Evolutionary conservation across 225 moss, liverwort and hornwort genomes (phyloP), one percentile per base, ranked within the genome.

Genomic region (Pseudisothecium myosuroides): DNA sequence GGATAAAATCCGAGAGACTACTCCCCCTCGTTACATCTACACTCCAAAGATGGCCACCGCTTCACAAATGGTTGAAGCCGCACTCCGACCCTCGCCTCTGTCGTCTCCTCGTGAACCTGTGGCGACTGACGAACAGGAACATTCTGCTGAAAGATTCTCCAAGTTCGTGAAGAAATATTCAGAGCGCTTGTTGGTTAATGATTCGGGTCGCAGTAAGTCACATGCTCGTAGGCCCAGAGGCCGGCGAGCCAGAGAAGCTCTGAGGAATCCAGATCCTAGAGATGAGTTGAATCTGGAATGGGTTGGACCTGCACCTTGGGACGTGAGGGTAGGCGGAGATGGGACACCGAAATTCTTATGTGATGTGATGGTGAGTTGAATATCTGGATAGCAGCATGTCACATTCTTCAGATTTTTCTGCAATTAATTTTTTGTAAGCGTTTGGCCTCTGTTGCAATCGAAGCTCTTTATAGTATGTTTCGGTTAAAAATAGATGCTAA

Each of bases 221-320:
- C 95, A 93, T 80, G 91, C 91, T 84, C 90, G 94, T 90, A 96
- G 95, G 87, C 91, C 96, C 22, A 95, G 96, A 91, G 93, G 93
- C 68, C 92, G 94, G 71, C 93, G 93, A 88, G 95, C 96, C 37
- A 93, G 93, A 89, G 94, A 96, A 76, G 89, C 90, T 76, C 87
- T 93, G 87, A 98, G 91, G 92, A 92, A 87, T 67, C 88, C 89
- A 87, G 93, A 92, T 80, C 69, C 82, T 73, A 89, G 90, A 73
- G 91, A 93, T 56, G 93, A 93, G 72, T 84, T 94, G 76, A 92
- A 87, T 91, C 85, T 92, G 67, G 89, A 96, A 78, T 97, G 96
- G 93, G 88, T 94, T 80, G 97, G 97, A 82, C 99, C 97, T 88
- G 95, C 99, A 63, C 97, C 96, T 64, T 99, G 99, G 99, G 97